Base-by-base conservation (phyloP, 1,284 basidiomycete genomes). In the Tetrapyrgos nigripes region DNA sequence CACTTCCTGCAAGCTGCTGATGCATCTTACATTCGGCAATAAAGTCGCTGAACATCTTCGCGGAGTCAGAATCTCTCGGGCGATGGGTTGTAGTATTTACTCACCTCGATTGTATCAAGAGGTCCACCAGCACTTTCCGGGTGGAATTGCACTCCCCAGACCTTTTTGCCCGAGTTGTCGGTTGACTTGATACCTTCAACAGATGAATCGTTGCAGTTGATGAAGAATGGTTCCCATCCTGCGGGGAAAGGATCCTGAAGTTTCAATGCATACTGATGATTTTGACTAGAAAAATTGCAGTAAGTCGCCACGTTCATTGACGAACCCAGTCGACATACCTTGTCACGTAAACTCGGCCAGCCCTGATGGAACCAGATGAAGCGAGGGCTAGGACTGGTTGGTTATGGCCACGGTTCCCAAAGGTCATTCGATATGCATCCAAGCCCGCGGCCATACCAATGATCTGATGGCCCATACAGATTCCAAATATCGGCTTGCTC, bases 331-430 rank as follows among this genome's bases (percentile, higher is more conserved):
- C 33, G 44, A 78, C 82, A 63, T 70, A 92, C 94, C 89, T 92
- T 1, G 97, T 99, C 53, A 99, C 96, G 78, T 98, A 99, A 48
- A 99, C 96, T 45, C 97, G 85, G 19, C 97, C 97, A 50, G 96
- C 94, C 72, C 89, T 93, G 79, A 98, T 96, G 28, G 92, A 94
- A 3, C 96, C 95, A 8, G 92, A 87, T 37, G 87, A 90, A 33
- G 94, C 93, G 55, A 98, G 83, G 24, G 97, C 97, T 33, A 99
- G 84, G 17, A 99, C 97, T 43, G 97, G 97, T 76, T 99, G 97
- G 74, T 99, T 99, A 77, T 99, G 97, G n/a, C 97, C 97, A 68
- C 97, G 92, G 76, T 99, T 98, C 27, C 97, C 96, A 70, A 98
- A 98, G 21, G 89, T 94, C 95, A 97, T 97, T 31, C 96, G 86